phyloP scores from a whole-genome alignment of 768 basidiomycete species.

The Naganishia antarctica region DNA sequence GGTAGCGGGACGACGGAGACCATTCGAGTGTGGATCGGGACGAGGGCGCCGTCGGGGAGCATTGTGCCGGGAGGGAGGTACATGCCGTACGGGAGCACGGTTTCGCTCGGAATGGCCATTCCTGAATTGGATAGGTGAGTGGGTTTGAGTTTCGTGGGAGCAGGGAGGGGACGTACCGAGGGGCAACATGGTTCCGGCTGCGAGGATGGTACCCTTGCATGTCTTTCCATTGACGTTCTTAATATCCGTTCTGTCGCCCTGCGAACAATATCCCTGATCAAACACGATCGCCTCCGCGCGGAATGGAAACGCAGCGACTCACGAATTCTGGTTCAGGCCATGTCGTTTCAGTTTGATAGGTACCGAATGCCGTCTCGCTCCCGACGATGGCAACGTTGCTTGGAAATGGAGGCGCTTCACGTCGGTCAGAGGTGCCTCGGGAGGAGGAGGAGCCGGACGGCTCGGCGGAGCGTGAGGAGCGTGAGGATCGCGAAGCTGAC shows the following conservation, averaged over 20 bases:
- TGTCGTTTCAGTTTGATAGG: slow-evolving; percentile 20
- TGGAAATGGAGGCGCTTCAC: slow-evolving; percentile 23
- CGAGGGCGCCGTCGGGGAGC: slow-evolving; percentile 25
- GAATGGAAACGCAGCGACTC: neutral
- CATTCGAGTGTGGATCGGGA: slow-evolving; percentile 28
- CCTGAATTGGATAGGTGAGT: neutral
- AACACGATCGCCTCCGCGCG: neutral
- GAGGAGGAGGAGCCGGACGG: slow-evolving; percentile 8
- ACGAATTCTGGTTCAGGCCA: slow-evolving; percentile 30
- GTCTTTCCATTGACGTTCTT: slow-evolving; percentile 29
- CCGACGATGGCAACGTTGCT: slow-evolving; percentile 24
- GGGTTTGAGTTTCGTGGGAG: neutral
- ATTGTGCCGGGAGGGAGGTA: slow-evolving; percentile 30
- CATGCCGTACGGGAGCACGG: slow-evolving; percentile 23
- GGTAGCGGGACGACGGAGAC: slow-evolving; percentile 22
- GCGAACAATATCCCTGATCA: neutral
- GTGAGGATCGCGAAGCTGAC: slow-evolving; percentile 9
- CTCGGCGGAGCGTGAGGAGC: neutral
- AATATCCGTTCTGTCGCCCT: slow-evolving; percentile 26
- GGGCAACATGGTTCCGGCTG: slow-evolving; percentile 31
- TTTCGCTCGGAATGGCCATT: slow-evolving; percentile 17
- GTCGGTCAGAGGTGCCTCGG: slow-evolving; percentile 23
- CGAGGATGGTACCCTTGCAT: slow-evolving; percentile 21
- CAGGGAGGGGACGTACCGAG: slow-evolving; percentile 7
- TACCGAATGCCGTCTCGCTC: slow-evolving; percentile 21